phyloP scores from a whole-genome alignment of 139 green algal species.

The Chlamydomonas eustigma region DNA sequence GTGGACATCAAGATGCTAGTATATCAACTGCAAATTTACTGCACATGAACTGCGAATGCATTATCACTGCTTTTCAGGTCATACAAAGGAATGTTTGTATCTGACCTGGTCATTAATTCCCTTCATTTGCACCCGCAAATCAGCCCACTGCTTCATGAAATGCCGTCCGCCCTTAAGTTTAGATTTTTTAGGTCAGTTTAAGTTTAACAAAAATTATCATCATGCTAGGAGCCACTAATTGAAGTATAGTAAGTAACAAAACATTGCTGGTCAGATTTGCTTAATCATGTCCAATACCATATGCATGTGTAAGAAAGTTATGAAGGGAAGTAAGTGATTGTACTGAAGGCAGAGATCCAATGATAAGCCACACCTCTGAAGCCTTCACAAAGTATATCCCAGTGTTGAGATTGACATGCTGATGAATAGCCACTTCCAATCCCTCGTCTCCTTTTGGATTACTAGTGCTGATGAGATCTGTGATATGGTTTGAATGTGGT shows the following conservation, averaged over 20 bases:
- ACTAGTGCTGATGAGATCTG: conserved; percentile 36
- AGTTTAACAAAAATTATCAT: no score
- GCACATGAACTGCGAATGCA: no score
- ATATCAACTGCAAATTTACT: no score
- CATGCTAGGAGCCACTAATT: no score
- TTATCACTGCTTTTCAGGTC: no score
- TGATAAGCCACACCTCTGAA: neutral
- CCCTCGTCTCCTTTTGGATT: conserved; percentile 28
- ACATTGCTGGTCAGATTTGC: no score
- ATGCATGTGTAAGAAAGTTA: no score
- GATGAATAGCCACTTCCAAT: conserved; percentile 18
- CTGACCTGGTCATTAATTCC: conserved; percentile 38
- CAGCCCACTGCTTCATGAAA: conserved; percentile 28
- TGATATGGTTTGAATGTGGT: neutral
- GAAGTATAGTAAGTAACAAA: no score
- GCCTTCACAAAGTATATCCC: conserved; percentile 41
- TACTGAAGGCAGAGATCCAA: no score
- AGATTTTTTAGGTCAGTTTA: neutral
- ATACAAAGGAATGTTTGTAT: neutral
- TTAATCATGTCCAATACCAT: no score
- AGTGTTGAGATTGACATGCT: conserved; percentile 40
- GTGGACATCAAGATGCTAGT: no score
- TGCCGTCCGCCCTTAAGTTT: conserved; percentile 15
- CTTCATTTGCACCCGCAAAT: conserved; percentile 9
- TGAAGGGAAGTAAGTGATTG: no score